phyloP scores from a whole-genome alignment of 148 eudicot species.

The Vaccinium darrowii region DNA sequence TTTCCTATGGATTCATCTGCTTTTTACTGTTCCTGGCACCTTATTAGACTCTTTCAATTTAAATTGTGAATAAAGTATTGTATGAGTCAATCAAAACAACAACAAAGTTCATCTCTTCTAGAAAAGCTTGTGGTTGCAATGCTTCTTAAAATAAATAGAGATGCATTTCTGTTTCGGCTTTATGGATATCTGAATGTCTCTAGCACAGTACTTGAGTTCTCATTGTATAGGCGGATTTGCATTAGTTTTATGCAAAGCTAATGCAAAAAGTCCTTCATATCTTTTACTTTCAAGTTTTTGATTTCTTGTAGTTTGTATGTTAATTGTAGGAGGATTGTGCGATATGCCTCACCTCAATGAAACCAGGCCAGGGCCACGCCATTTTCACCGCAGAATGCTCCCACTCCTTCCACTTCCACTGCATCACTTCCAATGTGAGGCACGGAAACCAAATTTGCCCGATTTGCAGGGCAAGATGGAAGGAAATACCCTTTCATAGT shows the following conservation, averaged over 20 bases:
- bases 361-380: slow-evolving; percentile 44
- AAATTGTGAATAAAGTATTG: not conserved
- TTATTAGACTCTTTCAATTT: not conserved
- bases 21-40: not conserved
- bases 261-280: not conserved
- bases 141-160: not conserved
- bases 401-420: slow-evolving; percentile 51
- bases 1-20: not conserved
- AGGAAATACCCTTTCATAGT: slow-evolving; percentile 49
- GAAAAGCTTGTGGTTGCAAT: not conserved
- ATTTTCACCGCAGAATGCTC: slow-evolving; percentile 58
- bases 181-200: not conserved
- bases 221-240: not conserved
- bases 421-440: slow-evolving; percentile 44
- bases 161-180: not conserved
- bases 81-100: not conserved
- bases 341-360: slow-evolving; percentile 44
- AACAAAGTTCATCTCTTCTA: not conserved
- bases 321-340: slow-evolving; percentile 36
- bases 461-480: slow-evolving; percentile 50
- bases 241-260: not conserved
- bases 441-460: slow-evolving; percentile 49
- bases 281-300: not conserved
- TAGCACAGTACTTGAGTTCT: not conserved
- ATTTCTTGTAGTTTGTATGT: not conserved